phyloP scores from a whole-genome alignment of 202 grass and related monocot genomes.

The Zizania palustris region DNA sequence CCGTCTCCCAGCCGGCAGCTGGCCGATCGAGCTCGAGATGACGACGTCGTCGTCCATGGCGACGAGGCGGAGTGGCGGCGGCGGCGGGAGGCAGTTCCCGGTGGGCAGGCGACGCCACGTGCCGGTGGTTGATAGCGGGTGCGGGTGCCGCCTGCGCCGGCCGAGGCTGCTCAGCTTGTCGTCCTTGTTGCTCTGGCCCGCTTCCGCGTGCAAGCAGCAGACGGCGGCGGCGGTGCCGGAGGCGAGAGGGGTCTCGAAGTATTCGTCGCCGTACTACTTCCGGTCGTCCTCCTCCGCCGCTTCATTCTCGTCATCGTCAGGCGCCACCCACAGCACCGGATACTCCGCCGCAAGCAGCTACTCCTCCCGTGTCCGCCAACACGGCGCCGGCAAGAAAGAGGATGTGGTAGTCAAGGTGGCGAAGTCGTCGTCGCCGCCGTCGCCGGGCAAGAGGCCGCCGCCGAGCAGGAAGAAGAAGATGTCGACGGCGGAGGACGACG shows the following conservation, averaged over 20 bases:
- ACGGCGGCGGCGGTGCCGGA: not conserved
- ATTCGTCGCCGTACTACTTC: constrained; percentile 1
- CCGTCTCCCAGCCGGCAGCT: not conserved
- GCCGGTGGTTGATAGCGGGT: constrained; percentile 49
- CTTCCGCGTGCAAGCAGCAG: not conserved
- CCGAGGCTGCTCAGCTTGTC: constrained; percentile 45
- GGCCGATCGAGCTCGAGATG: not conserved
- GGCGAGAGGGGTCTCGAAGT: too few species aligned
- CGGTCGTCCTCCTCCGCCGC: constrained; percentile 41
- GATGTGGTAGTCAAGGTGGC: not conserved
- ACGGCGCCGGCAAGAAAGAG: not conserved
- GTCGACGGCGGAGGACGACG: not conserved
- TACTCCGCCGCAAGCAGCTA: constrained; percentile 4
- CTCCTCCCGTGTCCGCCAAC: not conserved
- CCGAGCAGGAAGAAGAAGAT: constrained; percentile 22
- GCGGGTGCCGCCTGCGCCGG: constrained; percentile 51
- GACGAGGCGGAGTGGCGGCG: constrained; percentile 10
- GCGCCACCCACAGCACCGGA: constrained; percentile 28
- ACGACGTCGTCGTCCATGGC: constrained; percentile 32
- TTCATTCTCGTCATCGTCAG: constrained; percentile 47
- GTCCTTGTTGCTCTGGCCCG: constrained; percentile 42
- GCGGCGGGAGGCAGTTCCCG: constrained; percentile 31
- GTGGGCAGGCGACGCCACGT: constrained; percentile 50
- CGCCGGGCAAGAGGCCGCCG: not conserved
- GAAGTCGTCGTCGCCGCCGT: not conserved